Conservation (phyloP, 345 rosid genomes). For the Eucalyptus curtisii region DNA sequence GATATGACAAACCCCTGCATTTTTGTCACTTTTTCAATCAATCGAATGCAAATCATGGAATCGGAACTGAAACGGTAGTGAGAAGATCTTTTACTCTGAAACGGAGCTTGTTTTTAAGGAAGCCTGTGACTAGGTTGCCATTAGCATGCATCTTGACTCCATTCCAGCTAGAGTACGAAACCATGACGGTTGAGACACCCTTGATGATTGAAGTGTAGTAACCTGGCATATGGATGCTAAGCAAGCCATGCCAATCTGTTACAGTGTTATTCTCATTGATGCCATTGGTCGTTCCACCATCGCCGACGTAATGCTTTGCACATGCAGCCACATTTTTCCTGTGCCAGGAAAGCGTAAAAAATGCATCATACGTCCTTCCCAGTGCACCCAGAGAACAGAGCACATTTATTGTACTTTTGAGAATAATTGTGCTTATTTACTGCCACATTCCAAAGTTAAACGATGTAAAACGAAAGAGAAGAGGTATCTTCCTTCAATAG, state of each 20-base stretch:
- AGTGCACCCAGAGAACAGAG: not conserved
- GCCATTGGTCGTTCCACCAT: conserved; percentile 78
- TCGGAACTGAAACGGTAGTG: not conserved
- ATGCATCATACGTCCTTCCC: not conserved
- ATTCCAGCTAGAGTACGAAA: conserved; percentile 89
- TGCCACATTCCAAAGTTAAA: not conserved
- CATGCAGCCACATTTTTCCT: conserved; percentile 85
- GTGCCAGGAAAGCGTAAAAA: not conserved
- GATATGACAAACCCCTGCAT: conserved; percentile 56
- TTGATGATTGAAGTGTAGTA: conserved; percentile 58
- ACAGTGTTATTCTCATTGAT: conserved; percentile 66
- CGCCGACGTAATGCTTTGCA: conserved; percentile 91
- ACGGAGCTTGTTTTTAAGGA: conserved; percentile 59
- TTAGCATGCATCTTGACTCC: conserved; percentile 86
- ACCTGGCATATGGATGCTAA: conserved; percentile 64
- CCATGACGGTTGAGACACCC: conserved; percentile 86
- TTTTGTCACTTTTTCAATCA: not conserved
- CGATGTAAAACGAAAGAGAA: not conserved
- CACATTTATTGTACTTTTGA: not conserved
- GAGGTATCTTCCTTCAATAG: not conserved
- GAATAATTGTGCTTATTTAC: not conserved
- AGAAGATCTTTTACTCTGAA: conserved; percentile 32
- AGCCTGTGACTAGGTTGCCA: conserved; percentile 42
- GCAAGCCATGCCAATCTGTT: conserved; percentile 39
- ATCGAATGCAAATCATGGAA: not conserved